Evolutionary conservation across 2,329 filamentous ascomycete species (phyloP).

Genomic region (Elsinoe batatas): DNA sequence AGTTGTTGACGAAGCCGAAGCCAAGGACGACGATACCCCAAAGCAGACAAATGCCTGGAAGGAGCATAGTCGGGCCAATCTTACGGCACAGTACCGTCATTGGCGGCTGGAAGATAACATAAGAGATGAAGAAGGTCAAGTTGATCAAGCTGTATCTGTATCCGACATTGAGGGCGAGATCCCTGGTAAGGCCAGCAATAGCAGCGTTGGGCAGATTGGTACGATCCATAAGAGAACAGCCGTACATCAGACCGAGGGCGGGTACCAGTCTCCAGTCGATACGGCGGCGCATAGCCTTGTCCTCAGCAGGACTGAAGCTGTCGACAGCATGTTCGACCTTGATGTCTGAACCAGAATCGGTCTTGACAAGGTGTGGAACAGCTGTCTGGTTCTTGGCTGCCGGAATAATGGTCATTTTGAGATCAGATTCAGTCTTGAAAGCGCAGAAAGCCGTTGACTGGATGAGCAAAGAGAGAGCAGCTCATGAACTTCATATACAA

Average conservation of each 20-base stretch:
- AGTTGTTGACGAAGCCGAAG: slow-evolving; percentile 52
- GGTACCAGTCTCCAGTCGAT: slow-evolving; percentile 50
- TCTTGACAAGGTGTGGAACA: slow-evolving; percentile 3
- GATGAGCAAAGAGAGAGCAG: neutral
- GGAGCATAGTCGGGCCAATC: slow-evolving; percentile 40
- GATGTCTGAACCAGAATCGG: neutral
- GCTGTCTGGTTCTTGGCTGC: neutral
- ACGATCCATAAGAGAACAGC: slow-evolving; percentile 26
- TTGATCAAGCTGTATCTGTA: slow-evolving; percentile 40
- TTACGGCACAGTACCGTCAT: slow-evolving; percentile 60
- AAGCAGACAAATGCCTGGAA: slow-evolving; percentile 32
- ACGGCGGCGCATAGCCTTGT: slow-evolving; percentile 56
- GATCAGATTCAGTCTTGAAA: neutral
- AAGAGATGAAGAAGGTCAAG: slow-evolving; percentile 64
- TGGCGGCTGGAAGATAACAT: slow-evolving; percentile 61
- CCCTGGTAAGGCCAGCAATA: slow-evolving; percentile 27
- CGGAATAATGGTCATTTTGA: neutral
- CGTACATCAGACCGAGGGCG: slow-evolving; percentile 35
- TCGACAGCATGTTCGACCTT: slow-evolving; percentile 18
- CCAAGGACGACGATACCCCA: slow-evolving; percentile 55
- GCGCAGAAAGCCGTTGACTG: neutral
- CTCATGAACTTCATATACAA: neutral
- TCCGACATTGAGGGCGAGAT: slow-evolving; percentile 23
- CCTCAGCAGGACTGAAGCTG: slow-evolving; percentile 49
- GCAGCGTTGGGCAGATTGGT: slow-evolving; percentile 27